phyloP scores from a whole-genome alignment of 1,284 basidiomycete genomes.

The Ganoderma leucocontextum region DNA sequence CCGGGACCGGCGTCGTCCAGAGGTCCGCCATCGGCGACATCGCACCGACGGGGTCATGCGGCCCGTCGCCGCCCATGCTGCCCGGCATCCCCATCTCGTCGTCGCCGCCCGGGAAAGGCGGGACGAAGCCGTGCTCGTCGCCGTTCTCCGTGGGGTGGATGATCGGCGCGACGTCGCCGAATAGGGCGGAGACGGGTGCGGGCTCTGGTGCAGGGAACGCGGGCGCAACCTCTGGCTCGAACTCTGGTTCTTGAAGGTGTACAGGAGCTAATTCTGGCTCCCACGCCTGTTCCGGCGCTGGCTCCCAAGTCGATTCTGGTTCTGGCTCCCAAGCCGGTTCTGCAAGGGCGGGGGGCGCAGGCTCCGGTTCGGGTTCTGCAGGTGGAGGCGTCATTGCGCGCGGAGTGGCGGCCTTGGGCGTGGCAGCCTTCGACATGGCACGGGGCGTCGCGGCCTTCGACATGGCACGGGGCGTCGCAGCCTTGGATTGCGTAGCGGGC shows the following conservation, averaged over 20 bases:
- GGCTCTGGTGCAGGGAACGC: constrained; percentile 6
- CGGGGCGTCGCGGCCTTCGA: constrained; percentile 36
- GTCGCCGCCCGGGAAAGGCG: constrained; percentile 21
- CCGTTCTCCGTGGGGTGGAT: constrained; percentile 13
- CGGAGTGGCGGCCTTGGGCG: constrained; percentile 35
- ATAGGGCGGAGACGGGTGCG: constrained; percentile 2
- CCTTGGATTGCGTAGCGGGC: constrained; percentile 34
- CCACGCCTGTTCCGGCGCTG: background rate
- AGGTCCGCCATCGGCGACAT: constrained; percentile 36
- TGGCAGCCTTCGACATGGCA: constrained; percentile 34
- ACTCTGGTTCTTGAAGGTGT: background rate
- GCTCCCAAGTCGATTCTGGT: background rate
- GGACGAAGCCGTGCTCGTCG: constrained; percentile 19
- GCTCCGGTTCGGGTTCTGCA: constrained; percentile 22
- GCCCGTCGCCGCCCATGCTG: constrained; percentile 9
- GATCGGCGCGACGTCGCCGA: constrained; percentile 22
- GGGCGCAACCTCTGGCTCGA: constrained; percentile 10
- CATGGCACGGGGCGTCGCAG: constrained; percentile 29
- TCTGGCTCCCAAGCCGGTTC: constrained; percentile 6
- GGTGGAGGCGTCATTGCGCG: constrained; percentile 22
- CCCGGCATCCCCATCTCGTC: constrained; percentile 12
- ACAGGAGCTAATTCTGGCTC: background rate
- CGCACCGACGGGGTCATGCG: constrained; percentile 15
- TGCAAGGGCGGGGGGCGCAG: constrained; percentile 2
- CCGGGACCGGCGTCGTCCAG: constrained; percentile 29